These are phyloP conservation scores for Didymella arachidicola DNA, from an alignment of 2,329 filamentous ascomycete species.

Conservation along the genomic window DNA sequence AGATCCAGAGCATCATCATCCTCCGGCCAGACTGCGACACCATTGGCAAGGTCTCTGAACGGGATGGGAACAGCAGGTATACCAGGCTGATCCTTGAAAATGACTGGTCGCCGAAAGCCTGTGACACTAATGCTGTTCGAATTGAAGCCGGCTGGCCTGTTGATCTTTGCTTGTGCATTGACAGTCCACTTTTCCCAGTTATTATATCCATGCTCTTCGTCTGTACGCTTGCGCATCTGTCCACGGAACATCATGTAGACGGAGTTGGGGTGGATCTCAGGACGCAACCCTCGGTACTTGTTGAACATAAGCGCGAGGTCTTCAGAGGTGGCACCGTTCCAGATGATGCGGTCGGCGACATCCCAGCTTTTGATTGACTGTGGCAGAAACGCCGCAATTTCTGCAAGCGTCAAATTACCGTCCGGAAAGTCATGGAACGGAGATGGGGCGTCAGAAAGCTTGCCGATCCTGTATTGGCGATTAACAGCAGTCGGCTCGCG, in stretches of 20 bases:
- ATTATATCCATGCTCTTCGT: slow-evolving; percentile 19
- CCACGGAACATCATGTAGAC: slow-evolving; percentile 31
- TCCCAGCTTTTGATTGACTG: slow-evolving; percentile 34
- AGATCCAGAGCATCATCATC: slow-evolving; percentile 40
- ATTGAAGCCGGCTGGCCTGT: slow-evolving; percentile 22
- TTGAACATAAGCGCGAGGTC: slow-evolving; percentile 30
- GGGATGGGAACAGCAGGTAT: slow-evolving; percentile 9
- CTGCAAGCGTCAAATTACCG: slow-evolving; percentile 37
- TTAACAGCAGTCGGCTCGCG: not conserved
- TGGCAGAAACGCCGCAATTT: slow-evolving; percentile 37
- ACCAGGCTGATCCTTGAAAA: slow-evolving; percentile 1
- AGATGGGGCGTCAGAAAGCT: slow-evolving; percentile 27
- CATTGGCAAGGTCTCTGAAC: slow-evolving; percentile 32
- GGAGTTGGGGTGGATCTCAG: slow-evolving; percentile 21
- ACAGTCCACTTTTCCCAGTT: slow-evolving; percentile 25
- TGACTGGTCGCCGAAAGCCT: slow-evolving; percentile 23
- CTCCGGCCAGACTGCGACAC: slow-evolving; percentile 32
- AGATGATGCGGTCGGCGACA: slow-evolving; percentile 33
- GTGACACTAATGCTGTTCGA: slow-evolving; percentile 27
- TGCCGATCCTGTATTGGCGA: slow-evolving; percentile 17
- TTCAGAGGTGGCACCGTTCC: slow-evolving; percentile 28
- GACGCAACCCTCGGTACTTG: slow-evolving; percentile 24
- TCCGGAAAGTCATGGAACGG: slow-evolving; percentile 28
- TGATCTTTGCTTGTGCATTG: slow-evolving; percentile 16
- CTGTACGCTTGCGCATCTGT: slow-evolving; percentile 23